Evolutionary conservation across 176 grass and related monocot species (phyloP).

Genomic region (Eremochloa ophiuroides): DNA sequence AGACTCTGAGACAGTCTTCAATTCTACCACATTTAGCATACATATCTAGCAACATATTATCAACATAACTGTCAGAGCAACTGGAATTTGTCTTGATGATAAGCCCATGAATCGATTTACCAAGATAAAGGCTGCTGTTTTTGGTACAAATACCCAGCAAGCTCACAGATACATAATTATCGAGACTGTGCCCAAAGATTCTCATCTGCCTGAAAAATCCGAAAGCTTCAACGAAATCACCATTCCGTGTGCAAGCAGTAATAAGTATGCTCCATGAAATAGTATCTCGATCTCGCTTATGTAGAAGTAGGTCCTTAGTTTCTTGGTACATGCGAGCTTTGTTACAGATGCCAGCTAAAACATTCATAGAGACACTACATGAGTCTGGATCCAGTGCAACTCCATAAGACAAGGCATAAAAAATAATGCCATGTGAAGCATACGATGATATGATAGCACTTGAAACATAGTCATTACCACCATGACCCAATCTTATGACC

Average conservation of each 20-base stretch:
- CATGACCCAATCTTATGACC: slow-evolving; percentile 62
- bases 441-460: slow-evolving; percentile 70
- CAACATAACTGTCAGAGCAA: slow-evolving; percentile 45
- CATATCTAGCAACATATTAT: slow-evolving; percentile 78
- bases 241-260: slow-evolving; percentile 50
- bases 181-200: slow-evolving; percentile 36
- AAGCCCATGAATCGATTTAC: slow-evolving; percentile 63
- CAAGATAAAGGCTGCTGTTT: slow-evolving; percentile 59
- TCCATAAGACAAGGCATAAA: slow-evolving; percentile 42
- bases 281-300: slow-evolving; percentile 35
- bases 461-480: slow-evolving; percentile 48
- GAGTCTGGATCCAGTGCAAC: slow-evolving; percentile 21
- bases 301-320: slow-evolving; percentile 52
- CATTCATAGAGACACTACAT: slow-evolving; percentile 41
- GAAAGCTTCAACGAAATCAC: slow-evolving; percentile 57
- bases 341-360: slow-evolving; percentile 62
- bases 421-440: slow-evolving; percentile 48
- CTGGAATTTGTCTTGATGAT: slow-evolving; percentile 55
- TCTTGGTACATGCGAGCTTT: slow-evolving; percentile 43
- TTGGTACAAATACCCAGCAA: slow-evolving; percentile 70
- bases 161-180: slow-evolving; percentile 52
- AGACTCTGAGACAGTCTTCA: slow-evolving; percentile 55
- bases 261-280: slow-evolving; percentile 79
- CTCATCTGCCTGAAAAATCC: slow-evolving; percentile 54
- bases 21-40: slow-evolving; percentile 89